Percentiles rank a stretch among this genome's conserved stretches.
Conservation (phyloP, 306 rosid species). For the Quercus aquifolioides region DNA sequence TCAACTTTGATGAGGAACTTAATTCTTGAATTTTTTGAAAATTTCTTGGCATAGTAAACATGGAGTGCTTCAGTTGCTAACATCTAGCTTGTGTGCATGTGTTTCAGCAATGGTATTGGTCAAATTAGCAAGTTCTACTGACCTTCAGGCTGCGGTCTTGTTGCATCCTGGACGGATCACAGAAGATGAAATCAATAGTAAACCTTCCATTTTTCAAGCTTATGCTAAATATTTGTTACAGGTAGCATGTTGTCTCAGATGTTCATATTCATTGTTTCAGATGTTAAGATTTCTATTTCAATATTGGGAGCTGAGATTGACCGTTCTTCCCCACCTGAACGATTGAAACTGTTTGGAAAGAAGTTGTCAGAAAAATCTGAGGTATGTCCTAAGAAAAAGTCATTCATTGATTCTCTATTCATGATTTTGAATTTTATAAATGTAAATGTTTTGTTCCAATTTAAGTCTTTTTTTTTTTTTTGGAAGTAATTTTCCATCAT, state of each 20-base stretch:
- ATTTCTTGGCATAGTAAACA: no score
- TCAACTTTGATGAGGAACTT: not conserved
- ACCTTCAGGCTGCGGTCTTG: conserved; percentile 43
- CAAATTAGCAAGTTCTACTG: conserved; percentile 31
- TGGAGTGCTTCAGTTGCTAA: not conserved
- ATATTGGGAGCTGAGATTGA: conserved; percentile 51
- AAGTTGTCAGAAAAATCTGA: conserved; percentile 29
- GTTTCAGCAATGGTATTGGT: conserved; percentile 38
- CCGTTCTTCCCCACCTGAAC: conserved; percentile 28
- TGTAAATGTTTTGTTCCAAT: no score
- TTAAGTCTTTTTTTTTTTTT: no score
- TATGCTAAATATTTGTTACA: not conserved
- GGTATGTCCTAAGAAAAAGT: conserved; percentile 23
- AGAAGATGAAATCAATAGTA: conserved; percentile 30
- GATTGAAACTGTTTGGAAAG: conserved; percentile 37
- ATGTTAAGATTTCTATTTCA: conserved; percentile 49
- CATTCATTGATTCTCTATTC: not conserved
- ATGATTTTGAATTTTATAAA: not conserved
- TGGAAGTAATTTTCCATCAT: no score
- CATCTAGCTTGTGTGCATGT: conserved; percentile 5
- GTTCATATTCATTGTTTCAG: conserved; percentile 15
- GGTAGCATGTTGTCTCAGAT: not conserved
- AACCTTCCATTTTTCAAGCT: not conserved
- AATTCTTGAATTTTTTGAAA: not conserved
- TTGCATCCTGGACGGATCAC: conserved; percentile 40